Evolutionary conservation across 1,139 yeast species (phyloP).

Genomic region (Spencermartinsiella ligniputridi): DNA sequence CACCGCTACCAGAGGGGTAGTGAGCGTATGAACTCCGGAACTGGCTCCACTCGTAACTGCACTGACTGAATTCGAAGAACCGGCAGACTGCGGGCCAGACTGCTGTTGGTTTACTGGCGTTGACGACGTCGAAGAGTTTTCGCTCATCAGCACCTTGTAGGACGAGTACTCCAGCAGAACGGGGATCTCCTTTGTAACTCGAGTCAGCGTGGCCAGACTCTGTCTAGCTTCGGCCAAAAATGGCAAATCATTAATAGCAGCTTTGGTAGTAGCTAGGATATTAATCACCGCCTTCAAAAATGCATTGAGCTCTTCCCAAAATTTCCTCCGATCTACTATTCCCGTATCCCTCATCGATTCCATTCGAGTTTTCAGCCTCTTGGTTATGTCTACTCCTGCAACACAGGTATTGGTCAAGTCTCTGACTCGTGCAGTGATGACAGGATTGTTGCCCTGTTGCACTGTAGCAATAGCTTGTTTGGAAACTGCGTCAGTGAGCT

Average conservation of each 20-base stretch:
- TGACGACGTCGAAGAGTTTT: constrained; percentile 8
- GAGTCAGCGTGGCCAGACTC: constrained; percentile 74
- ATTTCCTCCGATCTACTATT: constrained; percentile 52
- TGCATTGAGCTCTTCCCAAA: constrained; percentile 84
- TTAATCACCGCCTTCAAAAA: constrained; percentile 80
- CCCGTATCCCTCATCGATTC: constrained; percentile 47
- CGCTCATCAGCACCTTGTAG: constrained; percentile 34
- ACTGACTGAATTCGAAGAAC: constrained; percentile 5
- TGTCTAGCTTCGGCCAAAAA: constrained; percentile 74
- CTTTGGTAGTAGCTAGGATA: constrained; percentile 77
- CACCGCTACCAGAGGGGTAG: constrained; percentile 37
- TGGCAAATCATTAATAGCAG: constrained; percentile 77
- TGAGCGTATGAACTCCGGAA: constrained; percentile 17
- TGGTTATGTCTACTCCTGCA: constrained; percentile 74
- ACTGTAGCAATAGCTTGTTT: constrained; percentile 62
- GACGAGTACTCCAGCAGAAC: constrained; percentile 65
- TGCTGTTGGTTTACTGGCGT: constrained; percentile 6
- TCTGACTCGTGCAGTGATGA: constrained; percentile 60
- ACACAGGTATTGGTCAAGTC: constrained; percentile 79
- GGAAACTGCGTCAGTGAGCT: constrained; percentile 70
- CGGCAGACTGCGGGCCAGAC: constrained; percentile 2
- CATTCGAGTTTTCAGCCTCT: constrained; percentile 56
- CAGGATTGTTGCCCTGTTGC: constrained; percentile 33
- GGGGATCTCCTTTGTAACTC: constrained; percentile 87
- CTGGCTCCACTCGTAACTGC: constrained; percentile 5